A percentile compares a stretch with the other conserved stretches of the same genome.
Conservation (phyloP, 768 basidiomycete species). For the Serendipita sp. region DNA sequence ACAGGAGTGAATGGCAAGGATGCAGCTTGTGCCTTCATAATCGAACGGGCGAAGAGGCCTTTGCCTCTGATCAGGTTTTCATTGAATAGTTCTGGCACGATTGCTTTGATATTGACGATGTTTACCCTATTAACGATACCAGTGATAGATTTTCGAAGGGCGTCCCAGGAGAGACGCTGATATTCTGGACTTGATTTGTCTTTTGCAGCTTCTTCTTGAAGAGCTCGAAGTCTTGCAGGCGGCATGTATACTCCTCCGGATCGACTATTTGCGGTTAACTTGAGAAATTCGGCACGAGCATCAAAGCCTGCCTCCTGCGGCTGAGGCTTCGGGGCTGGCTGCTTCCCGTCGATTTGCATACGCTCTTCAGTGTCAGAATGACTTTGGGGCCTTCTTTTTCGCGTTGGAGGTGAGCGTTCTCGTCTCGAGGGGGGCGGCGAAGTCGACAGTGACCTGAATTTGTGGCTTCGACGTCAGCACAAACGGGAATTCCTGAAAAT, state of each 20-base stretch:
- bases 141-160: slow-evolving; percentile 89
- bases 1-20: slow-evolving; percentile 97
- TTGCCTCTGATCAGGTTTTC: slow-evolving; percentile 91
- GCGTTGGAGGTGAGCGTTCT: background rate
- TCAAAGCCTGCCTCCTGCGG: slow-evolving; percentile 29
- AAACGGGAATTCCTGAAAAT: background rate
- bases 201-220: slow-evolving; percentile 66
- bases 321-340: background rate
- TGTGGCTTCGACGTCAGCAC: background rate
- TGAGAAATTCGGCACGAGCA: slow-evolving; percentile 76
- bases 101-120: slow-evolving; percentile 85
- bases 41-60: slow-evolving; percentile 80
- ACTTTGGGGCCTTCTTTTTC: background rate
- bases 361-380: background rate
- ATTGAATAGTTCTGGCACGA: slow-evolving; percentile 77
- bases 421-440: background rate
- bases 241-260: slow-evolving; percentile 96
- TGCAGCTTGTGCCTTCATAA: slow-evolving; percentile 96
- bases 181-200: slow-evolving; percentile 82
- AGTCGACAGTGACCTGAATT: background rate
- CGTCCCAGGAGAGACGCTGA: slow-evolving; percentile 95
- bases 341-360: background rate
- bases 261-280: slow-evolving; percentile 52
- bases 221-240: slow-evolving; percentile 77
- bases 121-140: slow-evolving; percentile 99